A percentile compares a stretch with the other conserved stretches of the same genome.
These are phyloP conservation scores for Phaeolepiota aurea DNA, from an alignment of 768 basidiomycete species.

Conservation along the genomic window DNA sequence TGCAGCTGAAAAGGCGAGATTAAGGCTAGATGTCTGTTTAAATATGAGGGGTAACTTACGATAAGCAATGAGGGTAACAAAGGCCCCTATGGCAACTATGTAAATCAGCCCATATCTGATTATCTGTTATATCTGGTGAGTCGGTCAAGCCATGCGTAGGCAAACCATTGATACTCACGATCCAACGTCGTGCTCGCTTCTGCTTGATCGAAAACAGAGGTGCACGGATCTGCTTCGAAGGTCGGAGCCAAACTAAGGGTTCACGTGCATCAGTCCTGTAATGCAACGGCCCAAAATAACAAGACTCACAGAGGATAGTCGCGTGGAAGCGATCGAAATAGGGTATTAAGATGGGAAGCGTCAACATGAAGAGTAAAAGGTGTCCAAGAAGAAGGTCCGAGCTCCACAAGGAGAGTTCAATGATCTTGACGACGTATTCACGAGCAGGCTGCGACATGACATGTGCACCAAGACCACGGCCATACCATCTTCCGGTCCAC, in stretches of 20 bases:
- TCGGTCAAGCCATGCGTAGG: conserved; percentile 5
- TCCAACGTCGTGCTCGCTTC: conserved; percentile 82
- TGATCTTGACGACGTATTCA: conserved; percentile 96
- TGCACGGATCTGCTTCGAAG: conserved; percentile 89
- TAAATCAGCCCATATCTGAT: conserved; percentile 81
- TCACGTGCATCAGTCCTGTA: conserved; percentile 12
- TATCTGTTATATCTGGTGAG: conserved; percentile 37
- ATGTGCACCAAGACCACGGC: conserved; percentile 81
- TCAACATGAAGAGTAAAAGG: conserved; percentile 83
- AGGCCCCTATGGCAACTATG: conserved; percentile 54
- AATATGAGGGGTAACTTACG: conserved; percentile 42
- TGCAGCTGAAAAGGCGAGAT: conserved; percentile 32
- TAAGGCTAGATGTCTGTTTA: conserved; percentile 2
- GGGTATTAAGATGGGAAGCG: conserved; percentile 81
- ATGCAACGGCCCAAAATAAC: conserved; percentile 3
- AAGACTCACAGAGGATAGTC: conserved; percentile 73
- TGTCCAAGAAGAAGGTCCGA: conserved; percentile 89
- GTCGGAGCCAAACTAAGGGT: conserved; percentile 84
- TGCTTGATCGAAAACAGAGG: conserved; percentile 88
- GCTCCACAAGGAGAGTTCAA: conserved; percentile 92
- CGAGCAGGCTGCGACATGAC: conserved; percentile 97
- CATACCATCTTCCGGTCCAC: conserved; percentile 99
- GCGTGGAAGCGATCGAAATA: conserved; percentile 91
- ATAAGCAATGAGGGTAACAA: conserved; percentile 68
- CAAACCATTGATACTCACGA: conserved; percentile 41